Evolutionary conservation across 2,329 filamentous ascomycete species (phyloP), one percentile per base, ranked within the genome.

Genomic region (Trichoderma atrobrunneum): DNA sequence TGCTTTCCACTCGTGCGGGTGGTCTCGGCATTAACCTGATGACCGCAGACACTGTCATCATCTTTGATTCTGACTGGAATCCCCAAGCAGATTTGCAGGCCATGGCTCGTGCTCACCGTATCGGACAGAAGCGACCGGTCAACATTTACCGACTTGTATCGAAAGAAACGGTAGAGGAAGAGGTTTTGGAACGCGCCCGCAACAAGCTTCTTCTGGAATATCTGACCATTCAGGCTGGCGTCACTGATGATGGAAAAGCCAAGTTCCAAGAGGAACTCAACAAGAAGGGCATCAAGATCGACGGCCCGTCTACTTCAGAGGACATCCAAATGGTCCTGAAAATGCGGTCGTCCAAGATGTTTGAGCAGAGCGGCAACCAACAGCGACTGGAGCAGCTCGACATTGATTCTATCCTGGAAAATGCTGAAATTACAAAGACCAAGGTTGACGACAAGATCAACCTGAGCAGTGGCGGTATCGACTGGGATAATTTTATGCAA

Each of bases 21-120:
- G 96, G 96, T 81, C 87, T 99, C n/a, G 96, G 96, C 74, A 99
- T 99, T 85, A 99, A 99, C 78, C 84, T 99, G 69, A 99, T 98
- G 94, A 98, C 96, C 28, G 96, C 96, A 8, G 97, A 99, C 78
- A 99, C 96, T 0, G 96, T 99, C 75, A 91, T 99, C 77, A 92
- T 99, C 59, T 99, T 98, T 78, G 97, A 99, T 81, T 98, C 96
- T 0, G 95, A 98, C 78, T 99, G 97, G 96, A 99, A 99, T 76
- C 97, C 96, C 21, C 96, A 99, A 81, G 96, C 96, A 7, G 97
- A 99, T 85, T 85, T 99, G 76, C 96, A 99, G 81, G 96, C 96
- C 54, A 99, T 99, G 96, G 96, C 96, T 72, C 92, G 96, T 82
- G 97, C 97, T 72, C 97, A 99, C 83, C 93, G 96, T 81, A 99